Conservation (phyloP, 257 asterid species). For the Marsdenia floribunda region DNA sequence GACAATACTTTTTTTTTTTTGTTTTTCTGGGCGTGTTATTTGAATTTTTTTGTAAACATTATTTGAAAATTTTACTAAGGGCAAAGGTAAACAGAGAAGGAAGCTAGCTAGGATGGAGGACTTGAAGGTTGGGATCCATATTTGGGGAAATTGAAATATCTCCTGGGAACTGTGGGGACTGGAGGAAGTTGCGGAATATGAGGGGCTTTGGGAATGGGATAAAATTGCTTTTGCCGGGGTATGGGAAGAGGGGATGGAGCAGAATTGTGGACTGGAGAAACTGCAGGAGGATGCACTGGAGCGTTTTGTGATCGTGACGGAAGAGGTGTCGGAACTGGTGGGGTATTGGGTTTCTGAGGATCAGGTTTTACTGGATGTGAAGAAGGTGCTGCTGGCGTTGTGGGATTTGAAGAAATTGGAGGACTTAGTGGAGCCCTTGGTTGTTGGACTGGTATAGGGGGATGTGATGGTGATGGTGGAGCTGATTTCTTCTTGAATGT, state of each 20-base stretch:
- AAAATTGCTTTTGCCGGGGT: slow-evolving; percentile 23
- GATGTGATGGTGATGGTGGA: slow-evolving; percentile 15
- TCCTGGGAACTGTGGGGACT: slow-evolving; percentile 39
- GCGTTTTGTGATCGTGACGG: too few relatives aligned
- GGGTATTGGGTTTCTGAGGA: too few relatives aligned
- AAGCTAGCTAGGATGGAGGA: slow-evolving; percentile 30
- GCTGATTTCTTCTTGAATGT: slow-evolving; percentile 7
- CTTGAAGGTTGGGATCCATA: slow-evolving; percentile 10
- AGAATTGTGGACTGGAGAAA: neutral
- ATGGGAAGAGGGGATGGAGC: slow-evolving; percentile 14
- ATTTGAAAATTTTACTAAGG: too few relatives aligned
- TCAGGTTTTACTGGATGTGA: too few relatives aligned
- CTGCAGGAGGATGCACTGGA: too few relatives aligned
- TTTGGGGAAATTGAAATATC: slow-evolving; percentile 39
- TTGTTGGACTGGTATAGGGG: slow-evolving; percentile 1
- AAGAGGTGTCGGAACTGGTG: neutral
- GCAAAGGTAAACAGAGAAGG: neutral
- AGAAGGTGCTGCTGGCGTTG: neutral
- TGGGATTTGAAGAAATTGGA: neutral
- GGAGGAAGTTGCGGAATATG: slow-evolving; percentile 54
- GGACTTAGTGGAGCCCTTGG: slow-evolving; percentile 2
- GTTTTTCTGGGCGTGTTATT: too few relatives aligned
- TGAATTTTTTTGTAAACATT: too few relatives aligned
- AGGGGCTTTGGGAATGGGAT: slow-evolving; percentile 51
- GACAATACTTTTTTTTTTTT: too few relatives aligned